A percentile compares a stretch with the other conserved stretches of the same genome.
These are phyloP conservation scores for Penicillium sp. DNA, from an alignment of 2,329 filamentous ascomycete species.

Conservation along the genomic window DNA sequence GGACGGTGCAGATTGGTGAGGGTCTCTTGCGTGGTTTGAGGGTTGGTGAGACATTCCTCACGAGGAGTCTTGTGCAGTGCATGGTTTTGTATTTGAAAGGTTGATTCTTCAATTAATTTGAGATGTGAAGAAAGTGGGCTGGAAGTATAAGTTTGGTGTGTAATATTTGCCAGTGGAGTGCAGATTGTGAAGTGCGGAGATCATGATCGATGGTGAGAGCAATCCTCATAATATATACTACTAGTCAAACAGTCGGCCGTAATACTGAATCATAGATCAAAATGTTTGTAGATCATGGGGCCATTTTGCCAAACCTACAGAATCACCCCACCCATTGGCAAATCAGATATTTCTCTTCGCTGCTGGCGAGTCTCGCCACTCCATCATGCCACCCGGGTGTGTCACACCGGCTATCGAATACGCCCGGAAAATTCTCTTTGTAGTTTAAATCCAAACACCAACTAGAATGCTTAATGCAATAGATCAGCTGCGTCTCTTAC, in stretches of 20 bases:
- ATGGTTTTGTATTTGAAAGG: not conserved
- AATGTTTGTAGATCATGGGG: not conserved
- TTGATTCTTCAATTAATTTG: no score
- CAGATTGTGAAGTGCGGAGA: not conserved
- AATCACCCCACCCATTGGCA: constrained; percentile 1
- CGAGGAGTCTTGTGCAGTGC: constrained; percentile 13
- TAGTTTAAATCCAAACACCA: no score
- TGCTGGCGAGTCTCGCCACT: constrained; percentile 7
- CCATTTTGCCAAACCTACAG: not conserved
- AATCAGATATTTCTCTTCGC: not conserved
- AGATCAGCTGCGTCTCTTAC: no score
- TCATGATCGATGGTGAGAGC: not conserved
- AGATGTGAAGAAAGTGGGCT: no score
- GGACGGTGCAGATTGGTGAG: constrained; percentile 5
- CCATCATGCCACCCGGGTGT: constrained; percentile 12
- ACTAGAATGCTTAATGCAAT: no score
- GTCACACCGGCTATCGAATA: constrained; percentile 2
- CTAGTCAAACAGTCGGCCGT: not conserved
- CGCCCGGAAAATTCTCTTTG: not conserved
- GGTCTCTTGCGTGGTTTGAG: constrained; percentile 1
- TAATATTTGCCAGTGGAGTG: not conserved
- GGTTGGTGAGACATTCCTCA: constrained; percentile 9
- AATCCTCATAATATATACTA: not conserved
- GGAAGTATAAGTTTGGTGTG: no score
- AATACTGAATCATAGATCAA: constrained; percentile 1